Percentiles rank a stretch among this genome's conserved stretches.
phyloP scores from a whole-genome alignment of 768 basidiomycete species.

The Podaxis sp. region DNA sequence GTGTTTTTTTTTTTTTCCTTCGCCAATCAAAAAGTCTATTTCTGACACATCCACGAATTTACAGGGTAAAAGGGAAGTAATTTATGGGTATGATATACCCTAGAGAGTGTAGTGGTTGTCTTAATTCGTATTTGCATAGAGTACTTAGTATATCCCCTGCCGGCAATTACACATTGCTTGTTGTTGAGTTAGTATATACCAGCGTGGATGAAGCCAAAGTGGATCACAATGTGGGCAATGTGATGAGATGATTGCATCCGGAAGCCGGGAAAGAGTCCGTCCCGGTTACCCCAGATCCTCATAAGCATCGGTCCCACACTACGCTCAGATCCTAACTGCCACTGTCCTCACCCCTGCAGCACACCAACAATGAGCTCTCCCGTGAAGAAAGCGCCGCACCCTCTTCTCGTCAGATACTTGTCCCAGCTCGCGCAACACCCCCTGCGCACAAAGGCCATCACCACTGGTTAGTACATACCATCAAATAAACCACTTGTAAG shows the following conservation, averaged over 20 bases:
- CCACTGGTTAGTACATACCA: conserved; percentile 49
- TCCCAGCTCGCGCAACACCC: conserved; percentile 65
- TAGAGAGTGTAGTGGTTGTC: conserved; percentile 16
- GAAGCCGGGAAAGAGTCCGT: conserved; percentile 9
- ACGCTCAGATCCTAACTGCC: neutral
- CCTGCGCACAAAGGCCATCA: conserved; percentile 77
- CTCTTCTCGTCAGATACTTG: conserved; percentile 71
- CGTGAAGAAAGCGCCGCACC: conserved; percentile 28
- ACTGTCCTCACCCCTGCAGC: neutral
- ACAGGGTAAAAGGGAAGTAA: conserved; percentile 21
- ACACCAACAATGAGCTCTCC: conserved; percentile 37
- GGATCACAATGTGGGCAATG: neutral
- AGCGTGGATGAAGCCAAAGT: neutral
- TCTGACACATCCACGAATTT: neutral
- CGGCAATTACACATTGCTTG: conserved; percentile 1
- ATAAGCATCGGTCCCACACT: neutral
- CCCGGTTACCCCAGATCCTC: conserved; percentile 4
- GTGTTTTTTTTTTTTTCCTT: conserved; percentile 20
- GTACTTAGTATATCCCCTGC: conserved; percentile 19
- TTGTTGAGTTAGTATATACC: neutral
- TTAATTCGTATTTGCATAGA: conserved; percentile 27
- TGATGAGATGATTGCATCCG: conserved; percentile 10
- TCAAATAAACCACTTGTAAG: neutral
- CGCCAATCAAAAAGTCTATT: neutral
- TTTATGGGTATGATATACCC: neutral